Evolutionary conservation across 176 grass and related monocot genomes (phyloP).

Genomic region (Ensete glaucum): DNA sequence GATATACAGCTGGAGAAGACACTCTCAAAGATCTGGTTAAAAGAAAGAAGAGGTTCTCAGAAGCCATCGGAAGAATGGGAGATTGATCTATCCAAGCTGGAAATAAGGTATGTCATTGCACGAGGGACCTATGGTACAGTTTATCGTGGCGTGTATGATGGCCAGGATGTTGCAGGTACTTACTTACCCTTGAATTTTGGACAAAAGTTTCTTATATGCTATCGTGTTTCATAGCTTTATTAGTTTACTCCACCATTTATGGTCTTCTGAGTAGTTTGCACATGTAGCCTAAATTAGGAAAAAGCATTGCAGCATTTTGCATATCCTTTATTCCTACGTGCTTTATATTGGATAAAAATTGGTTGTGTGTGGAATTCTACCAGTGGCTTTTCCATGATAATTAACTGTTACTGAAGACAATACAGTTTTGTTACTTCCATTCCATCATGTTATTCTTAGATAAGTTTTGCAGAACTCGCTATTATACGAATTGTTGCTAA

Average conservation of each 20-base stretch:
- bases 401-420: neutral
- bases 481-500: too few relatives aligned
- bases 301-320: too few relatives aligned
- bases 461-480: too few relatives aligned
- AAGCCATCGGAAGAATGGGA: conserved; percentile 57
- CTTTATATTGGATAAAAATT: too few relatives aligned
- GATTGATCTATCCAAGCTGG: conserved; percentile 65
- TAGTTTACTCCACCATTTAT: too few relatives aligned
- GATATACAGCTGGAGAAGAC: conserved; percentile 77
- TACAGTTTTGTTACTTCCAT: neutral
- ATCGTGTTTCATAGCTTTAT: conserved; percentile 9
- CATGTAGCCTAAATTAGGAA: too few relatives aligned
- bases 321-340: too few relatives aligned
- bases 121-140: conserved; percentile 78
- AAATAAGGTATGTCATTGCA: conserved; percentile 59
- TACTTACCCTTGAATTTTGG: neutral
- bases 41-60: conserved; percentile 35
- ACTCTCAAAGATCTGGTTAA: conserved; percentile 56
- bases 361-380: too few relatives aligned
- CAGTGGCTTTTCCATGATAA: too few relatives aligned
- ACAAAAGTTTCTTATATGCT: neutral
- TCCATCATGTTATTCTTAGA: neutral
- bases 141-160: conserved; percentile 72
- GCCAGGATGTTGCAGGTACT: conserved; percentile 65
- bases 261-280: neutral